Conservation (phyloP, 2,329 filamentous ascomycete species). For the Calycina marina region DNA sequence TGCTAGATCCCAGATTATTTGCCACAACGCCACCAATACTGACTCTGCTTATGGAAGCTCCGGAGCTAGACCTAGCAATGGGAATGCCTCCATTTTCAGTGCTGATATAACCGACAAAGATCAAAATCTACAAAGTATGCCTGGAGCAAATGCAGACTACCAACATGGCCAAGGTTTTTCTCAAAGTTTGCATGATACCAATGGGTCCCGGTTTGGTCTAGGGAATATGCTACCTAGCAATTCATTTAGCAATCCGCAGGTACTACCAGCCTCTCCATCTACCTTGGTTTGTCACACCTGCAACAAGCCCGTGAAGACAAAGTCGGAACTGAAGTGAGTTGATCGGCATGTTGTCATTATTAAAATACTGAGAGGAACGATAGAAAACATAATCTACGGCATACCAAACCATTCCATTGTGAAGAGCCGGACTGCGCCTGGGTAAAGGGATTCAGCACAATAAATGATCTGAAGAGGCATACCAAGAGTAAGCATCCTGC, state of each 20-base stretch:
- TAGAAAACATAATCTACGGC: constrained; percentile 63
- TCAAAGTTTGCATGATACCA: too few species aligned
- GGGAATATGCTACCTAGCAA: constrained; percentile 9
- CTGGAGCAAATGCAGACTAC: constrained; percentile 13
- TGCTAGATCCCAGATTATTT: constrained; percentile 16
- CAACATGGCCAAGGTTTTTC: constrained; percentile 12
- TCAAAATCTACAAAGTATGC: constrained; percentile 18
- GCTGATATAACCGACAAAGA: constrained; percentile 18
- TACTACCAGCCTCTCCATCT: constrained; percentile 4
- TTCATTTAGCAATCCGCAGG: too few species aligned
- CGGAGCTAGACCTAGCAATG: constrained; percentile 18
- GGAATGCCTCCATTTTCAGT: constrained; percentile 21
- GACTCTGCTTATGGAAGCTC: constrained; percentile 23
- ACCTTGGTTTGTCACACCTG: constrained; percentile 28
- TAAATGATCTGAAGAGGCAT: constrained; percentile 73
- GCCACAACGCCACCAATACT: constrained; percentile 17
- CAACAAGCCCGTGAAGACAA: constrained; percentile 30
- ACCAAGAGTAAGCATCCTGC: constrained; percentile 52
- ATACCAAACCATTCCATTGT: constrained; percentile 55
- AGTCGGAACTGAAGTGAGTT: constrained; percentile 40
- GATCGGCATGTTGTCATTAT: not conserved
- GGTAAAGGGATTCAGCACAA: constrained; percentile 57
- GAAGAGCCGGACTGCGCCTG: constrained; percentile 39
- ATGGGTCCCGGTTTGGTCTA: too few species aligned
- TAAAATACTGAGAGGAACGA: not conserved